A percentile compares a stretch with the other conserved stretches of the same genome.
Conservation (phyloP, 495 filamentous ascomycete genomes). For the Xylaria telfairii region DNA sequence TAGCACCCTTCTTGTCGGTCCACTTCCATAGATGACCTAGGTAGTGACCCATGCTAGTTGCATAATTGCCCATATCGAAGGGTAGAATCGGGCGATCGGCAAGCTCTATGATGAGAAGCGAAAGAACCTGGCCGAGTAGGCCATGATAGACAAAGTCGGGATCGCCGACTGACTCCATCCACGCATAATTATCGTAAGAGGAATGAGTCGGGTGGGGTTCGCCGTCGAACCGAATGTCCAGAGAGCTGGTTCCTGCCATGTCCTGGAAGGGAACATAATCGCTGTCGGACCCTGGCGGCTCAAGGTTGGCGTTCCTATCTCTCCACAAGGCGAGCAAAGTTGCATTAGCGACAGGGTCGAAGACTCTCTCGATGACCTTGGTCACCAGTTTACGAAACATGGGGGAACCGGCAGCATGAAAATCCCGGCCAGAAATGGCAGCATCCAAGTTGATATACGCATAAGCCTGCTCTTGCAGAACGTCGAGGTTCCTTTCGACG, state of each 20-base stretch:
- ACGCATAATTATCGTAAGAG: conserved; percentile 88
- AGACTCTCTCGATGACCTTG: conserved; percentile 72
- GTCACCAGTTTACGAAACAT: conserved; percentile 74
- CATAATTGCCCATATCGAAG: conserved; percentile 74
- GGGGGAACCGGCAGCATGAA: conserved; percentile 79
- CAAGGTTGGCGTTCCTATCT: conserved; percentile 64
- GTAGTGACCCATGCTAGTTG: conserved; percentile 64
- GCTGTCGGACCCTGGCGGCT: conserved; percentile 77
- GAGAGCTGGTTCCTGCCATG: conserved; percentile 86
- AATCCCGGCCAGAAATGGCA: conserved; percentile 76
- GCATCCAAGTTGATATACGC: conserved; percentile 93
- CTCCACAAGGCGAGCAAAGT: conserved; percentile 81
- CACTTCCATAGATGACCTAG: conserved; percentile 70
- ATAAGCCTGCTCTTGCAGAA: conserved; percentile 72
- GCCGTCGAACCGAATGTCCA: conserved; percentile 84
- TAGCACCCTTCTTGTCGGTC: conserved; percentile 59
- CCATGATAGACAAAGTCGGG: conserved; percentile 84
- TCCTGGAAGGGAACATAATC: conserved; percentile 94
- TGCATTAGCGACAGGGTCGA: conserved; percentile 73
- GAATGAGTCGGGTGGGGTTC: conserved; percentile 77
- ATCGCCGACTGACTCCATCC: conserved; percentile 80
- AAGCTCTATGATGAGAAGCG: conserved; percentile 83
- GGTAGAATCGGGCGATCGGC: conserved; percentile 81
- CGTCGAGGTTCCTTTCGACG: conserved; percentile 87
- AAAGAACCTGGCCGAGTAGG: conserved; percentile 77